Evolutionary conservation across 257 asterid genomes (phyloP), one percentile per base, ranked within the genome.

Genomic region (Petunia secreta): DNA sequence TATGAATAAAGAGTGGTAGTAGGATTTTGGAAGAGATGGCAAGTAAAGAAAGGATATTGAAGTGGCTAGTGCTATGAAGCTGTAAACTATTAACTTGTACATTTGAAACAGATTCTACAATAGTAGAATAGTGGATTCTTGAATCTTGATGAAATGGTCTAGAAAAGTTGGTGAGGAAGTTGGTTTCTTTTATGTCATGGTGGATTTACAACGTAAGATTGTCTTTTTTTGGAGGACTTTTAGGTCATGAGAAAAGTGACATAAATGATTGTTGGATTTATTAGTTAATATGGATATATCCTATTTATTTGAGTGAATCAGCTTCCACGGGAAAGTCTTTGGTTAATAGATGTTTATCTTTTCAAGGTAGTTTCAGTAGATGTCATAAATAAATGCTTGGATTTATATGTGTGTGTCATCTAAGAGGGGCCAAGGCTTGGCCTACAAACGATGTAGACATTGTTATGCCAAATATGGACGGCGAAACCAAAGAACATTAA

Each of bases 1-100:
- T 44, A 89, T 44, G 88, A 87, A 92, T 69, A 90, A 80, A 54
- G 94, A 79, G 88, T 92, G 98, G 84, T 90, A 91, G 84, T 44
- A 82, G 5, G 88, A 67, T 59, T 89, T 90, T 11, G 83, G 82
- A 0, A 89, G 87, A 63, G 73, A 59, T 44, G 89, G 78, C 14
- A 80, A 25, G 63, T 74, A 81, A 46, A 84, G 75, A 81, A 85
- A 75, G 65, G 78, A 71, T 46, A 89, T 63, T 38, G 88, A 83
- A 73, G 90, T 79, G 63, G 88, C 80, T 75, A 88, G 36, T 80
- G 83, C 69, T 55, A 90, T 48, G n/a, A 86, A 44, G 87, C 79
- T 78, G 34, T 88, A 63, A 50, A 89, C 52, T 79, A 79, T 53
- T 74, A 79, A 75, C 57, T 69, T 87, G 7, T 77, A 58, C 94